Percentiles rank a stretch among this genome's conserved stretches.
These are phyloP conservation scores for Periconia digitata DNA, from an alignment of 2,329 filamentous ascomycete species.

Conservation along the genomic window DNA sequence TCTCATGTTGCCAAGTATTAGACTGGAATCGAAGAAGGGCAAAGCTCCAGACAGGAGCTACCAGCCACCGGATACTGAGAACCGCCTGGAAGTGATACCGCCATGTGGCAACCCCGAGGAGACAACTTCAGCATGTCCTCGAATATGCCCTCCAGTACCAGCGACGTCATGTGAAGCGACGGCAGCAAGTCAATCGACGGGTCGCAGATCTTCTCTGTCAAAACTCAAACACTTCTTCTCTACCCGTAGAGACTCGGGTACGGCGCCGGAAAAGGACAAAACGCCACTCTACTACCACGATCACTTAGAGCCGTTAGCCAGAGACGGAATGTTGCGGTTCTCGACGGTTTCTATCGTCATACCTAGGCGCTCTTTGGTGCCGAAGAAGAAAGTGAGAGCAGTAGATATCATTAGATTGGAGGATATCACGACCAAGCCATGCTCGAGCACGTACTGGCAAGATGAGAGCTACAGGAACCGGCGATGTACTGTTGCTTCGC, in stretches of 20 bases:
- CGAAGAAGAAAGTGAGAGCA: too few species aligned
- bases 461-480: neutral
- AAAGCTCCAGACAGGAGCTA: too few species aligned
- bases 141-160: too few species aligned
- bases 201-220: constrained; percentile 2
- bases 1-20: too few species aligned
- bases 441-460: neutral
- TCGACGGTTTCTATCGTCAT: neutral
- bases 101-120: too few species aligned
- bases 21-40: too few species aligned
- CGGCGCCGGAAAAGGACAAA: neutral
- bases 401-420: neutral
- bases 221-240: constrained; percentile 5
- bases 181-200: neutral
- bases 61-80: too few species aligned
- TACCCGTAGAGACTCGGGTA: neutral
- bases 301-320: neutral
- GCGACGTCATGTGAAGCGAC: too few species aligned
- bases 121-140: too few species aligned
- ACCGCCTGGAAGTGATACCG: too few species aligned
- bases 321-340: neutral
- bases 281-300: constrained; percentile 1
- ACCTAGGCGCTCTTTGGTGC: too few species aligned
- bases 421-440: neutral
- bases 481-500: neutral